Evolutionary conservation across 1,284 basidiomycete genomes (phyloP), one percentile per base, ranked within the genome.

Genomic region (Phlebopus sp.): DNA sequence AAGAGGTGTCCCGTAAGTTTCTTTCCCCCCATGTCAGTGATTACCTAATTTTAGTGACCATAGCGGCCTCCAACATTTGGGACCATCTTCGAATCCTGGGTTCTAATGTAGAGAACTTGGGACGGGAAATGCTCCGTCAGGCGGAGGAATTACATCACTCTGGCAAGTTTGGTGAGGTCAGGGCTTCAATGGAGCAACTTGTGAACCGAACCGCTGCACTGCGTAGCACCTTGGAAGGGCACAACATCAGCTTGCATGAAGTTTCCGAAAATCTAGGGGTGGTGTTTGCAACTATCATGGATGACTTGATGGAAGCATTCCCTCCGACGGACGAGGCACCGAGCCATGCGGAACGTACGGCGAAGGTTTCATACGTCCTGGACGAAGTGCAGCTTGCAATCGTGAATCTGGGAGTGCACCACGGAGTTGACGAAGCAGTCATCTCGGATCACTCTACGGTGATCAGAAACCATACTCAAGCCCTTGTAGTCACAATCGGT

Each of bases 241-340:
- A 36, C 15, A 40, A 7, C 30, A 37, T 47, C 25, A 29, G 46
- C 27, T 23, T 39, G 14, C 19, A 34, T n/a, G 17, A 47, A 5
- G n/a, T 49, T 2, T 15, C n/a, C 4, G n/a, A 49, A 19, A 34
- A 40, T n/a, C 30, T 36, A 6, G 23, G 4, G 8, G 19, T 11
- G 5, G 14, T 21, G 6, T 47, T 49, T n/a, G 14, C 6, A n/a
- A 14, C 6, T 13, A 43, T 59, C 25, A 30, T 54, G 17, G 45
- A 55, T 13, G 38, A 53, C 4, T 36, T 64, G 8, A 36, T 55
- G 40, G 34, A 44, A 23, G 44, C 42, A 38, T 64, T 65, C 37
- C 59, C 62, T 3, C 45, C 57, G 2, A 56, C 60, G 2, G 55
- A 59, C 11, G 21, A 52, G 4, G 62, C 60, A 4, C 53, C 53